Evolutionary conservation across 805 yeast species (phyloP).

Genomic region (Ogataea saltuana): DNA sequence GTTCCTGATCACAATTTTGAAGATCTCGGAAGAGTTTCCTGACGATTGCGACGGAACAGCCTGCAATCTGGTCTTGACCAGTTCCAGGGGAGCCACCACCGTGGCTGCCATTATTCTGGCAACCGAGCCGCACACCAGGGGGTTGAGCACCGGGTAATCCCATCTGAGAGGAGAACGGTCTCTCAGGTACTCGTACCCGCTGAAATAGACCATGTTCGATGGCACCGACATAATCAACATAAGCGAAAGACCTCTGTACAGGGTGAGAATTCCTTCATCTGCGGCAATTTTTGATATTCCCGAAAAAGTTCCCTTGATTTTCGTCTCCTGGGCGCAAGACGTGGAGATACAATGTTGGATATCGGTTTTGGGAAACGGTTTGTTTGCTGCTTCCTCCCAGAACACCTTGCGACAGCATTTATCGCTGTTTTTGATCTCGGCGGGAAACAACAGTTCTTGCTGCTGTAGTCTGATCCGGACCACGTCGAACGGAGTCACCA

Average conservation of each 20-base stretch:
- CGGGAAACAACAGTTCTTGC: constrained; percentile 59
- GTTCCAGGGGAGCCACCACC: constrained; percentile 81
- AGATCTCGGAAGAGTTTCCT: constrained; percentile 41
- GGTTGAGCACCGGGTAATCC: constrained; percentile 49
- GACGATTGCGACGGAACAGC: constrained; percentile 62
- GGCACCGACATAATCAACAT: constrained; percentile 90
- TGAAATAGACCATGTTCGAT: constrained; percentile 88
- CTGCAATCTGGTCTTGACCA: constrained; percentile 85
- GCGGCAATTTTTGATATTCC: constrained; percentile 66
- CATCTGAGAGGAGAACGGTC: constrained; percentile 63
- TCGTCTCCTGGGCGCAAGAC: constrained; percentile 43
- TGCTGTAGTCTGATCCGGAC: constrained; percentile 76
- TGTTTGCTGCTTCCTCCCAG: constrained; percentile 27
- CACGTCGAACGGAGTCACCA: constrained; percentile 81
- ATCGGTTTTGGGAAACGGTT: constrained; percentile 2
- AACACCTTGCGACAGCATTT: constrained; percentile 42
- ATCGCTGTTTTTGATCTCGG: constrained; percentile 27
- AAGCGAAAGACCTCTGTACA: constrained; percentile 88
- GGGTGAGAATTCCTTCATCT: constrained; percentile 71
- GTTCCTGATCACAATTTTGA: constrained; percentile 44
- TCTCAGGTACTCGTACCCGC: constrained; percentile 86
- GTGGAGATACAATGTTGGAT: constrained; percentile 37
- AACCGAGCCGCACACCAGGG: constrained; percentile 79
- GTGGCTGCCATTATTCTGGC: constrained; percentile 87
- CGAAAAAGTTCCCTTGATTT: constrained; percentile 68